A percentile compares a stretch with the other conserved stretches of the same genome.
phyloP scores from a whole-genome alignment of 176 grass and related monocot genomes.

The Phoenix dactylifera region DNA sequence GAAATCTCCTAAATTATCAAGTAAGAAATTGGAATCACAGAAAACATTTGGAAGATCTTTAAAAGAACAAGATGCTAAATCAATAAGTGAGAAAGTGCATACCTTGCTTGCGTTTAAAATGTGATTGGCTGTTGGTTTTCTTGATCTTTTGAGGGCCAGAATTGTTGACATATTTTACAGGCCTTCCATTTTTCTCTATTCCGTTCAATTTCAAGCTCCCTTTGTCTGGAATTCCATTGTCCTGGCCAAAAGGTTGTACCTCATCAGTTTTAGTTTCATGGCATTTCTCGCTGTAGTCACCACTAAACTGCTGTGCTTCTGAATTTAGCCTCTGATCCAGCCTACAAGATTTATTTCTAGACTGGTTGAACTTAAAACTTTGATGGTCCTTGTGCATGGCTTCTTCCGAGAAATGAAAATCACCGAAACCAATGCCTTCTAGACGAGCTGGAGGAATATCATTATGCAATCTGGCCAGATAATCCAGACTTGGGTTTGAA shows the following conservation, averaged over 20 bases:
- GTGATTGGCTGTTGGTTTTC: constrained; percentile 34
- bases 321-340: constrained; percentile 20
- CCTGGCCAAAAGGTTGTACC: constrained; percentile 14
- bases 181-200: constrained; percentile 39
- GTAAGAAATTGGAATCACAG: no score
- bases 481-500: constrained; percentile 26
- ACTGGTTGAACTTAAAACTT: constrained; percentile 4
- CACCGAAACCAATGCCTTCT: constrained; percentile 74
- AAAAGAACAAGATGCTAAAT: no score
- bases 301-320: constrained; percentile 5
- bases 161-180: constrained; percentile 32
- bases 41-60: no score
- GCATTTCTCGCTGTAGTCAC: constrained; percentile 16
- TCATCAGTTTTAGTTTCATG: constrained; percentile 23
- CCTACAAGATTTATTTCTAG: constrained; percentile 17
- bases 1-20: no score
- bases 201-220: constrained; percentile 36
- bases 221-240: constrained; percentile 27
- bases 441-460: constrained; percentile 29
- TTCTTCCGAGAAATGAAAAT: constrained; percentile 59
- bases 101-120: constrained; percentile 72
- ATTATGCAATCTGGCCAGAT: constrained; percentile 24
- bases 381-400: constrained; percentile 19
- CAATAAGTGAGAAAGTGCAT: background rate
- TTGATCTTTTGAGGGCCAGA: constrained; percentile 37